A percentile compares a stretch with the other conserved stretches of the same genome.
Conservation (phyloP, 345 rosid species). For the Schrenkiella parvula region DNA sequence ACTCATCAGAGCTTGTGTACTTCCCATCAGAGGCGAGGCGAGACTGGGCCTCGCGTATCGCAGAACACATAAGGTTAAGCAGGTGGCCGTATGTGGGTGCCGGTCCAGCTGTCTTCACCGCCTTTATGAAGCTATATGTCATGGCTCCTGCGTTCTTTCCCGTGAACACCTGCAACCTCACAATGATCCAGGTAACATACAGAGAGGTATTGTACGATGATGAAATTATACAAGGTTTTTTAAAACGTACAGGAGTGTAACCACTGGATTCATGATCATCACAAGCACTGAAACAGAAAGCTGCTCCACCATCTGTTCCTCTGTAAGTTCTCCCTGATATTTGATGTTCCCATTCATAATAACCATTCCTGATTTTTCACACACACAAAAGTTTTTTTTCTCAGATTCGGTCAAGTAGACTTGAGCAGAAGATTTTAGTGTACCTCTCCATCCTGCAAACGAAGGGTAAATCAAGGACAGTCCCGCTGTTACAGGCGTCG, state of each 20-base stretch:
- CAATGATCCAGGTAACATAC: background rate
- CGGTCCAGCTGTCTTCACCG: conserved; percentile 53
- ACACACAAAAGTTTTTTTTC: background rate
- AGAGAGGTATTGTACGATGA: background rate
- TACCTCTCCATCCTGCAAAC: conserved; percentile 65
- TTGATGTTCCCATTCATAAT: conserved; percentile 61
- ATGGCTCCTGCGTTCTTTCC: conserved; percentile 56
- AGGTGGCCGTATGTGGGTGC: conserved; percentile 58
- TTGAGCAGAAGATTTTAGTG: background rate
- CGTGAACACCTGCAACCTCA: conserved; percentile 49
- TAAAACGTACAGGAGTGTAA: conserved; percentile 47
- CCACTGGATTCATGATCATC: conserved; percentile 52
- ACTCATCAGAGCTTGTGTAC: conserved; percentile 18
- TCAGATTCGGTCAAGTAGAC: background rate
- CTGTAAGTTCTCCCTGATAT: conserved; percentile 33
- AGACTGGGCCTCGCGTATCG: conserved; percentile 46
- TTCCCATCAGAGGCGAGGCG: conserved; percentile 26
- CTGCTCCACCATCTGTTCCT: conserved; percentile 76
- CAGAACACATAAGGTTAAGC: conserved; percentile 48
- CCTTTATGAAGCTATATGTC: conserved; percentile 77
- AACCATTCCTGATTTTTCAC: conserved; percentile 50
- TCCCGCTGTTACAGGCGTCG: conserved; percentile 71
- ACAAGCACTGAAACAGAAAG: conserved; percentile 68
- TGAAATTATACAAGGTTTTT: background rate
- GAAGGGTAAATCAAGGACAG: conserved; percentile 64